Percentiles rank a stretch among this genome's conserved stretches.
Evolutionary conservation across 306 rosid genomes (phyloP).

Genomic region (Carpinus fangiana): DNA sequence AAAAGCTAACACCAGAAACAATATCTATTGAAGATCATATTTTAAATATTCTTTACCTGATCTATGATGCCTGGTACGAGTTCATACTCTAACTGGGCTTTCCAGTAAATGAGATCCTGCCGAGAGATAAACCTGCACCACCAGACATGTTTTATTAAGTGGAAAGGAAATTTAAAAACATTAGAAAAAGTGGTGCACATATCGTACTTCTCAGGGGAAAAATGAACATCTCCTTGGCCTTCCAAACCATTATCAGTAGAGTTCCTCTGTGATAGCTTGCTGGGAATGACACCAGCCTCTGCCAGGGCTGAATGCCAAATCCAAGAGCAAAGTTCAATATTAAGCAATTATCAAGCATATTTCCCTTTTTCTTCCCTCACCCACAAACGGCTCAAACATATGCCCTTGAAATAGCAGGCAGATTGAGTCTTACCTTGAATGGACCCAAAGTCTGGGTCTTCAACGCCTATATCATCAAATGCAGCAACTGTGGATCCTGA

Average conservation of each 20-base stretch:
- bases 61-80: slow-evolving; percentile 47
- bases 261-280: slow-evolving; percentile 62
- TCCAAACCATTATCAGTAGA: slow-evolving; percentile 34
- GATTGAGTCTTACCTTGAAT: slow-evolving; percentile 67
- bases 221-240: slow-evolving; percentile 31
- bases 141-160: slow-evolving; percentile 26
- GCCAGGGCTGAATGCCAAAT: slow-evolving; percentile 63
- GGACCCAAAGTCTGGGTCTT: slow-evolving; percentile 65
- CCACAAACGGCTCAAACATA: background rate
- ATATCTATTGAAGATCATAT: slow-evolving; percentile 17
- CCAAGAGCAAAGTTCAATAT: slow-evolving; percentile 29
- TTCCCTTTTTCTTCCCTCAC: background rate
- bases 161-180: slow-evolving; percentile 20
- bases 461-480: slow-evolving; percentile 59
- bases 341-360: slow-evolving; percentile 3
- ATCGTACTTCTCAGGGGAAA: slow-evolving; percentile 74
- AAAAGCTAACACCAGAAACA: background rate
- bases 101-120: slow-evolving; percentile 87
- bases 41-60: slow-evolving; percentile 53
- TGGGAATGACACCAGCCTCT: slow-evolving; percentile 81
- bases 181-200: slow-evolving; percentile 4
- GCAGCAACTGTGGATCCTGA: slow-evolving; percentile 62
- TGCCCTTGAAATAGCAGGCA: slow-evolving; percentile 3
- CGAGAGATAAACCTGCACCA: slow-evolving; percentile 73
- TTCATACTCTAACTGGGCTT: slow-evolving; percentile 78